Evolutionary conservation across 139 green algal species (phyloP), one percentile per base, ranked within the genome.

Genomic region (Micromonas commoda): DNA sequence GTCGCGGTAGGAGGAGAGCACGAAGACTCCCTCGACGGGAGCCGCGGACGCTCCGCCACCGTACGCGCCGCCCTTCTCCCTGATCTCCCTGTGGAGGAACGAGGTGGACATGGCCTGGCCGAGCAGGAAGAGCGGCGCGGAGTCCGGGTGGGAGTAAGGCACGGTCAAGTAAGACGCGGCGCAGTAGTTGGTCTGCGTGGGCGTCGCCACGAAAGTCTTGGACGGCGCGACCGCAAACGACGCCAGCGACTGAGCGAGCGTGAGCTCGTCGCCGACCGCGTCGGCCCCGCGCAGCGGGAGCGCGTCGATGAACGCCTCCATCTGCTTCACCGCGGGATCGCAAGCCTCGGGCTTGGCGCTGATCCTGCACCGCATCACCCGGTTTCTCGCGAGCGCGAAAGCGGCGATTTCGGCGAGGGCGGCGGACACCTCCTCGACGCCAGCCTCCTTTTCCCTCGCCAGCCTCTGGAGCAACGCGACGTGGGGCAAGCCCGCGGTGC

Each of bases 61-160:
- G 77, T 82, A 82, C 21, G 77, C 77, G 33, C 77, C 77, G 45
- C 77, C 77, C 68, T 82, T 82, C 52, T 82, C 77, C 26, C 77
- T 66, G 31, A 82, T 71, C 29, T 82, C 77, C 20, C 77, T 33
- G 77, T 82, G 77, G n/a, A 82, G 77, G 51, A 64, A 82, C 4
- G n/a, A 65, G 0, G 77, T 74, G 66, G 39, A 71, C 53, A 82
- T 61, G 0, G 68, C 77, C 34, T 82, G 66, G 2, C 38, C 39
- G 67, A 80, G 74, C 0, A 82, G 64, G 54, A 77, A 77, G 1
- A 82, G 52, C 66, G 66, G 37, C 67, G 68, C 66, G 31, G 66
- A 26, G 64, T 80, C 77, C 32, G 37, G 34, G 66, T 82, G 77
- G 2, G 24, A 21, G 54, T 82, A 82, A 29, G 53, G 53, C 20